These are phyloP conservation scores for Aphanocladium album DNA, from an alignment of 2,329 filamentous ascomycete species.

Conservation along the genomic window DNA sequence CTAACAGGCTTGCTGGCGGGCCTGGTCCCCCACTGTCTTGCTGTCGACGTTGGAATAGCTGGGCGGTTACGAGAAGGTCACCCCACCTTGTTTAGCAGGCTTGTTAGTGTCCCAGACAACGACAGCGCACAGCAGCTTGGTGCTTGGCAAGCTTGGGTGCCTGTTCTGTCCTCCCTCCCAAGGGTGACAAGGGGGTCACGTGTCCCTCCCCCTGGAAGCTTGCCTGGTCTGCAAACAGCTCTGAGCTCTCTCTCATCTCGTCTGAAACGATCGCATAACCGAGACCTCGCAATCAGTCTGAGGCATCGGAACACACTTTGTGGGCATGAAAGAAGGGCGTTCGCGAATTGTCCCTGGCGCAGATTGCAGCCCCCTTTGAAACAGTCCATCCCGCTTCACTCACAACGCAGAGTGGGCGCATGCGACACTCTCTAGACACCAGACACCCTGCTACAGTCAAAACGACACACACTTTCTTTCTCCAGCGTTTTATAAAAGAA, in stretches of 20 bases:
- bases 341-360: background rate
- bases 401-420: background rate
- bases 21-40: background rate
- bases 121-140: background rate
- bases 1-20: no score
- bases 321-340: background rate
- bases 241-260: background rate
- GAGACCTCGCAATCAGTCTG: background rate
- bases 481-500: background rate
- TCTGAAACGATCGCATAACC: background rate
- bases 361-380: background rate
- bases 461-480: no score
- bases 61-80: constrained; percentile 2
- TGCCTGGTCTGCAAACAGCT: background rate
- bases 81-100: background rate
- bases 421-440: background rate
- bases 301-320: background rate
- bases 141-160: no score
- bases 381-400: background rate
- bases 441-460: background rate
- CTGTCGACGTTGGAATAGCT: background rate
- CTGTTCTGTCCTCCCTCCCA: no score
- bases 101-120: background rate
- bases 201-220: background rate
- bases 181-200: background rate